phyloP scores from a whole-genome alignment of 2,329 filamentous ascomycete species.

The Lachnellula hyalina region DNA sequence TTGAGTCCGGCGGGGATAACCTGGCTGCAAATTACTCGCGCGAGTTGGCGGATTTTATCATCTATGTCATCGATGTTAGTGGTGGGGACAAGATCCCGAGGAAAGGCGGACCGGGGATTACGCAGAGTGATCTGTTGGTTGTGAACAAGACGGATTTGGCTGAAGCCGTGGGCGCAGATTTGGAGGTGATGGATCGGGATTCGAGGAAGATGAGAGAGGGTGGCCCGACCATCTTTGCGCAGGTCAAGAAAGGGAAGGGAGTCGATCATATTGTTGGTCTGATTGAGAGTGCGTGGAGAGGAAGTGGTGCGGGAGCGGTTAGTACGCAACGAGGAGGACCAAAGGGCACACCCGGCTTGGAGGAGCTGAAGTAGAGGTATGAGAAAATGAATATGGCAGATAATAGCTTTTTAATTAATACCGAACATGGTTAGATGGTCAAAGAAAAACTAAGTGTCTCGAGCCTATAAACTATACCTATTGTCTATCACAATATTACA shows the following conservation, averaged over 20 bases:
- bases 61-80: constrained; percentile 97
- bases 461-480: too few relatives aligned
- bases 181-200: constrained; percentile 91
- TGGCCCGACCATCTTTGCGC: constrained; percentile 90
- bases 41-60: constrained; percentile 93
- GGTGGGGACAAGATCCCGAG: constrained; percentile 95
- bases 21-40: constrained; percentile 93
- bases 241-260: constrained; percentile 88
- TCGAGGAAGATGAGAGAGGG: constrained; percentile 92
- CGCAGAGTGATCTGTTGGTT: constrained; percentile 86
- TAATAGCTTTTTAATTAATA: too few relatives aligned
- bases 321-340: constrained; percentile 51
- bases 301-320: constrained; percentile 69
- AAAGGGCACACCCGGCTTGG: constrained; percentile 50
- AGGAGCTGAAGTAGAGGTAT: constrained; percentile 35
- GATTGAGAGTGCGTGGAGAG: constrained; percentile 88
- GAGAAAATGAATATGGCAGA: too few relatives aligned
- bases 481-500: too few relatives aligned
- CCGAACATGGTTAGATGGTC: too few relatives aligned
- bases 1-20: constrained; percentile 95
- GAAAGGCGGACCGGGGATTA: constrained; percentile 95
- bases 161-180: constrained; percentile 81
- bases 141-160: constrained; percentile 98
- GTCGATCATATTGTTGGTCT: constrained; percentile 83
- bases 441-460: too few relatives aligned